These are phyloP conservation scores for Diplodia mutila DNA, from an alignment of 2,329 filamentous ascomycete species.

Conservation along the genomic window DNA sequence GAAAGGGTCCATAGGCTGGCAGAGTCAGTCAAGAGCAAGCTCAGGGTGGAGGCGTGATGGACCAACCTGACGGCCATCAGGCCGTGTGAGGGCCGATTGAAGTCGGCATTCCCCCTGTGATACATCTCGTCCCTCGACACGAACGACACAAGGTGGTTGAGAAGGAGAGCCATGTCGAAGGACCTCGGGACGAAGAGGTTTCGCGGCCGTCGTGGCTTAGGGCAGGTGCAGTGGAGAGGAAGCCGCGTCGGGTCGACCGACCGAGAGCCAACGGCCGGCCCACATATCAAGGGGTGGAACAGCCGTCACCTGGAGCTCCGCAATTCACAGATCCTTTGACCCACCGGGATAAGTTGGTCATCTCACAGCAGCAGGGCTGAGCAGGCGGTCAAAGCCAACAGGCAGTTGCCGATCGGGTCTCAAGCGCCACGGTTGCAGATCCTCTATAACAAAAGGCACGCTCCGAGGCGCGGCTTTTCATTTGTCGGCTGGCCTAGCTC, in stretches of 20 bases:
- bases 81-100: constrained; percentile 5
- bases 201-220: not conserved
- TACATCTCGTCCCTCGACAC: constrained; percentile 16
- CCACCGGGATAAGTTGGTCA: constrained; percentile 6
- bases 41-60: not conserved
- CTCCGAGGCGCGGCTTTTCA: not conserved
- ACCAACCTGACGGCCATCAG: constrained; percentile 17
- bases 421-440: constrained; percentile 9
- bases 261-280: constrained; percentile 9
- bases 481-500: not conserved
- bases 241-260: not conserved
- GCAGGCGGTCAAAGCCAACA: constrained; percentile 16
- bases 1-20: constrained; percentile 16
- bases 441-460: not conserved
- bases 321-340: constrained; percentile 17
- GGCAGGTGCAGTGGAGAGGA: not conserved
- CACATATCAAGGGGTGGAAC: constrained; percentile 16
- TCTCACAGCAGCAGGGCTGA: constrained; percentile 18
- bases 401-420: constrained; percentile 10
- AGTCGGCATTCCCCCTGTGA: constrained; percentile 9
- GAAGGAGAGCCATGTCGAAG: constrained; percentile 11
- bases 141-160: constrained; percentile 17
- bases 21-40: not conserved
- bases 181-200: constrained; percentile 8
- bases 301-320: constrained; percentile 10